Percentiles rank a stretch among this genome's conserved stretches.
Evolutionary conservation across 1,139 yeast genomes (phyloP).

Genomic region (Yamadazyma diospyri): DNA sequence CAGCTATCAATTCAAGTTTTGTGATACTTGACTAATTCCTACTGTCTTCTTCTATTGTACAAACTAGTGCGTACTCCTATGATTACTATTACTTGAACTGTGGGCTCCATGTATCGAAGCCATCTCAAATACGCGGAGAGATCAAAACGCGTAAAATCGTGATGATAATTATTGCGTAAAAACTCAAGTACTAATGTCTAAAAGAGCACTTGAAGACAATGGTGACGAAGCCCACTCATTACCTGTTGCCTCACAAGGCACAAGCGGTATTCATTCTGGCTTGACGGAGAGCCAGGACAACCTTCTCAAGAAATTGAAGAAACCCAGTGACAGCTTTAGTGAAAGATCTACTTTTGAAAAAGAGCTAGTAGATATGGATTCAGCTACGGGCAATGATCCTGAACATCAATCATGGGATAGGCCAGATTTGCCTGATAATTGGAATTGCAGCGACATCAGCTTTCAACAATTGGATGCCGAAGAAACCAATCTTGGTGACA

Average conservation of each 20-base stretch:
- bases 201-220: conserved; percentile 12
- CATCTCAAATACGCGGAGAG: conserved; percentile 1
- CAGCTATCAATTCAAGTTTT: no score
- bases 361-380: conserved; percentile 59
- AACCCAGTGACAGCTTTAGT: conserved; percentile 24
- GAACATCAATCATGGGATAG: conserved; percentile 63
- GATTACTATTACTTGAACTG: no score
- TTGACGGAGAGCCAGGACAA: conserved; percentile 30
- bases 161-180: no score
- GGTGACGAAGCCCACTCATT: conserved; percentile 38
- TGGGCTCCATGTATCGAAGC: no score
- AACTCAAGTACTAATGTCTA: conserved; percentile 12
- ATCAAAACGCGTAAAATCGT: not conserved
- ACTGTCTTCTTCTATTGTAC: no score
- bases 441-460: conserved; percentile 55
- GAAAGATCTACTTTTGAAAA: conserved; percentile 60
- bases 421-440: conserved; percentile 47
- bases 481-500: conserved; percentile 60
- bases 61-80: no score
- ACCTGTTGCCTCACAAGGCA: conserved; percentile 39
- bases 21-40: no score
- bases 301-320: conserved; percentile 33
- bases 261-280: conserved; percentile 19
- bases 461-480: conserved; percentile 97
- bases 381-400: conserved; percentile 24